phyloP scores from a whole-genome alignment of 2,329 filamentous ascomycete genomes.

The Fusarium succisae region DNA sequence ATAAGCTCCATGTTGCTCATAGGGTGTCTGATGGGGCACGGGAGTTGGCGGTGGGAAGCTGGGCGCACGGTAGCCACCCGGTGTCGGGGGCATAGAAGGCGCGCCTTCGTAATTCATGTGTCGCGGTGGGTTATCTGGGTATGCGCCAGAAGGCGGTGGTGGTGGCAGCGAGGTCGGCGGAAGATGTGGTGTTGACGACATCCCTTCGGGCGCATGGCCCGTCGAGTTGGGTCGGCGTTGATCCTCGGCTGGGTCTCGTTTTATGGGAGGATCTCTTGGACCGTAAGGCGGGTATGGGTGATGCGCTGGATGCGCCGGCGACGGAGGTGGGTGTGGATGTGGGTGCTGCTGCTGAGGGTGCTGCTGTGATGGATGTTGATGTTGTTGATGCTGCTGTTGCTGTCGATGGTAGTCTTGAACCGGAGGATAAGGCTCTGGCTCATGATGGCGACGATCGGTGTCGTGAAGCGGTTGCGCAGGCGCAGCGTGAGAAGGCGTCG shows the following conservation, averaged over 20 bases:
- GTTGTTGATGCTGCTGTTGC: constrained; percentile 35
- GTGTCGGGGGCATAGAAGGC: constrained; percentile 56
- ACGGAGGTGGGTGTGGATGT: constrained; percentile 48
- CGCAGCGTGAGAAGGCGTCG: constrained; percentile 43
- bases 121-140: constrained; percentile 59
- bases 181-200: constrained; percentile 47
- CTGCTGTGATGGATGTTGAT: constrained; percentile 15
- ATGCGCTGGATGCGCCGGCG: constrained; percentile 52
- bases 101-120: constrained; percentile 64
- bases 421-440: constrained; percentile 63
- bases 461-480: constrained; percentile 51
- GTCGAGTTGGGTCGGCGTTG: constrained; percentile 64
- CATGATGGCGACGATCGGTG: constrained; percentile 65
- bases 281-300: constrained; percentile 56
- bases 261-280: constrained; percentile 63
- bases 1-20: constrained; percentile 49
- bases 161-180: constrained; percentile 45
- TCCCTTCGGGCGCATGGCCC: constrained; percentile 52
- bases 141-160: constrained; percentile 45
- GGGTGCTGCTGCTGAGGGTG: constrained; percentile 29
- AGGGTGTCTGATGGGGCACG: constrained; percentile 50
- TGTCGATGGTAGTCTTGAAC: constrained; percentile 62
- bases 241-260: constrained; percentile 64
- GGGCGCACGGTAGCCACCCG: constrained; percentile 53
- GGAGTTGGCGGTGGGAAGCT: constrained; percentile 56